Percentiles rank a stretch among this genome's conserved stretches.
Evolutionary conservation across 768 basidiomycete genomes (phyloP).

Genomic region (Collybia mongolica): DNA sequence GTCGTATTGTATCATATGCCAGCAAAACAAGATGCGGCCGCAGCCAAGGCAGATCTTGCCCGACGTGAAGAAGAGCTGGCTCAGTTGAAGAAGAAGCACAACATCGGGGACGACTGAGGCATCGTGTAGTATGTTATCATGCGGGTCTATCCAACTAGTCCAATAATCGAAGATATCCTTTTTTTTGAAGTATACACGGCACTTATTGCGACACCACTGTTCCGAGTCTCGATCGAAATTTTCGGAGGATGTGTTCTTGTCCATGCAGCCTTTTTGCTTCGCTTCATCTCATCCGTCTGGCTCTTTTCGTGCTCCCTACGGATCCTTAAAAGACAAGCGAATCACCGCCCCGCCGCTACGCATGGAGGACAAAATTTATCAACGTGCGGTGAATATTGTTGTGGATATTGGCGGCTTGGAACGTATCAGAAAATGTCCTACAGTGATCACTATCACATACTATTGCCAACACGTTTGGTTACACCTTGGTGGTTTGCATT

Average conservation of each 20-base stretch:
- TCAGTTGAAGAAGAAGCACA: constrained; percentile 81
- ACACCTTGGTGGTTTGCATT: constrained; percentile 52
- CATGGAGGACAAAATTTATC: constrained; percentile 60
- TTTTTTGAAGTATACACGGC: no score
- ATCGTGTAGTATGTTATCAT: constrained; percentile 16
- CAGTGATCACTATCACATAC: constrained; percentile 34
- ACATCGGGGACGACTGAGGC: constrained; percentile 73
- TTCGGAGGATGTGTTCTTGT: neutral
- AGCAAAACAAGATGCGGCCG: constrained; percentile 92
- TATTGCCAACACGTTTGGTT: constrained; percentile 68
- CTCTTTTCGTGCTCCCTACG: no score
- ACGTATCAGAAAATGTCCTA: constrained; percentile 8
- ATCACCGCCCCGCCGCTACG: constrained; percentile 8
- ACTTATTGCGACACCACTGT: no score
- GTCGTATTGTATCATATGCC: constrained; percentile 98
- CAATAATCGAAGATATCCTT: neutral
- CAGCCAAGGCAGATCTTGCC: constrained; percentile 89
- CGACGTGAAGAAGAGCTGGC: constrained; percentile 88
- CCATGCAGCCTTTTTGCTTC: neutral
- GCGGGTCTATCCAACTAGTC: constrained; percentile 6
- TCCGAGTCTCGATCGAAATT: no score
- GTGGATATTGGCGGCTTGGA: constrained; percentile 56
- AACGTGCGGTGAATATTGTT: constrained; percentile 69
- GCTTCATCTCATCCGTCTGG: neutral
- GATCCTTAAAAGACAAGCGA: no score